Evolutionary conservation across 148 eudicot genomes (phyloP), one percentile per base, ranked within the genome.

Genomic region (Dysphania ambrosioides): DNA sequence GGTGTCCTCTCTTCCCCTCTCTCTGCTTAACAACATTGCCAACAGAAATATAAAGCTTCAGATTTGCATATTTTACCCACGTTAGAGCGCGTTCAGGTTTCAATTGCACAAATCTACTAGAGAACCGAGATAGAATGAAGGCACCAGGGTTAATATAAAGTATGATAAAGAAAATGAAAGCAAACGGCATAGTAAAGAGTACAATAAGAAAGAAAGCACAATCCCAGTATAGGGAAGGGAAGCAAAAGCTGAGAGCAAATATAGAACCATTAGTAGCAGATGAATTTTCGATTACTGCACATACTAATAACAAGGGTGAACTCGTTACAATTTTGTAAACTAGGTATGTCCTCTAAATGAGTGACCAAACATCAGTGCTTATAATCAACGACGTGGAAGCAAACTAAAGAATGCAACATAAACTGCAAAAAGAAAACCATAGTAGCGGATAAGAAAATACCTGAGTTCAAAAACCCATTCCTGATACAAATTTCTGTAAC

Each of bases 401-500:
- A 8, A 36, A 36, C 40, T 4, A 36, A 36, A 5, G n/a, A n/a
- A n/a, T 4, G 40, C 5, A 36, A 36, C 8, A 36, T 63, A 47
- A 16, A n/a, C 78, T 36, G 34, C 35, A 75, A 26, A 63, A 19
- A 36, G 60, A 57, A 8, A 59, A 29, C 53, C 0, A 35, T 1
- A 55, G 21, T 4, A 53, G 4, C 15, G 16, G 49, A 34, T 11
- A 55, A 71, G 24, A 0, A 34, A 78, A 49, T 81, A 85, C 97
- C 94, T 83, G 40, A 91, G 79, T 79, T 87, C 86, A 81, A 86
- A 87, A 67, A 73, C 80, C 98, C 98, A 94, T 64, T 87, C 78
- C 36, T 82, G 47, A 73, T 94, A 94, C 60, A 41, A 86, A 79
- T 79, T 79, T 78, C 49, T 88, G 66, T 91, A 94, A 70, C 90